A percentile compares a stretch with the other conserved stretches of the same genome.
Conservation (phyloP, 805 yeast species). For the Zygosaccharomyces bailii region DNA sequence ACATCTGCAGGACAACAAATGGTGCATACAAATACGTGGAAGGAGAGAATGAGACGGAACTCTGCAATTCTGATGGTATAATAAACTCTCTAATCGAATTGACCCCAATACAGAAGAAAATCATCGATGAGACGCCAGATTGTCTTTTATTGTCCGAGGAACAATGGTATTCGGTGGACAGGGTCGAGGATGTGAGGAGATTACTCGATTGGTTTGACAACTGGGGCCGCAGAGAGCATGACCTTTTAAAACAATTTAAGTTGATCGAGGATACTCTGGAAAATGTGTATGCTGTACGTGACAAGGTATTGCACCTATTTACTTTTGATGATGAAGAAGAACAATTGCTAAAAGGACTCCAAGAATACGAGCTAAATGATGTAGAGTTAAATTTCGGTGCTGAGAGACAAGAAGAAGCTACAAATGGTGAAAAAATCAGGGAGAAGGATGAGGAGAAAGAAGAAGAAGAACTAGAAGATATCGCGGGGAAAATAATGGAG, state of each 20-base stretch:
- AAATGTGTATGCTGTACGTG: conserved; percentile 54
- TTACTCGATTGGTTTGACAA: conserved; percentile 66
- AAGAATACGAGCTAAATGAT: conserved; percentile 37
- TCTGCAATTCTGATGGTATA: conserved; percentile 22
- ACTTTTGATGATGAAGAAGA: conserved; percentile 42
- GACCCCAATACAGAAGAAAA: conserved; percentile 50
- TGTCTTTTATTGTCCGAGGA: conserved; percentile 45
- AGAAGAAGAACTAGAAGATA: conserved; percentile 31
- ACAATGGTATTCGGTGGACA: conserved; percentile 73
- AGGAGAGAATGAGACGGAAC: conserved; percentile 16
- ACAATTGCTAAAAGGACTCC: conserved; percentile 40
- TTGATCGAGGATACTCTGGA: conserved; percentile 17
- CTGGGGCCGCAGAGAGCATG: conserved; percentile 71
- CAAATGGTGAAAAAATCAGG: conserved; percentile 7
- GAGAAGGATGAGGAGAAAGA: conserved; percentile 11
- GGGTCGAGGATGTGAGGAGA: conserved; percentile 50
- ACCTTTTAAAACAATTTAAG: conserved; percentile 57
- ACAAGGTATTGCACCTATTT: conserved; percentile 49
- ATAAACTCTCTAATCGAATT: conserved; percentile 17
- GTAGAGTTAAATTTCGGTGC: conserved; percentile 28
- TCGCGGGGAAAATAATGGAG: conserved; percentile 38
- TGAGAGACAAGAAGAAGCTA: neutral
- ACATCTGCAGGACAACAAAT: conserved; percentile 21
- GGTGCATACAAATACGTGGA: conserved; percentile 20
- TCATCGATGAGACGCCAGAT: conserved; percentile 62